These are phyloP conservation scores for Penicillium coffeae DNA, from an alignment of 495 filamentous ascomycete genomes.

Conservation along the genomic window DNA sequence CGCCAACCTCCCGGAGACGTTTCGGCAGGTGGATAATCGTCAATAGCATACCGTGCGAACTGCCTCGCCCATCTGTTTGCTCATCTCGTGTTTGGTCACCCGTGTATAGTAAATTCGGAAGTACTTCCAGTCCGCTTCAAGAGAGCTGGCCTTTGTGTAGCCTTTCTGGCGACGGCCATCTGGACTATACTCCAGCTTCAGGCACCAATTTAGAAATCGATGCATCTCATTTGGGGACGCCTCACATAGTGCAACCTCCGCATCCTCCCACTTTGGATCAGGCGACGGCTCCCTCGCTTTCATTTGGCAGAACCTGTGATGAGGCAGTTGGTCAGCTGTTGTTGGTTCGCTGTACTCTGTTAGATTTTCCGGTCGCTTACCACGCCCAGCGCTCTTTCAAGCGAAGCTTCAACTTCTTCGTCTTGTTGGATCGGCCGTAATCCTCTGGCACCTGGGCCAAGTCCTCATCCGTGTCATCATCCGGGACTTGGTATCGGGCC, in stretches of 20 bases:
- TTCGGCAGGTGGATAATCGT: not conserved
- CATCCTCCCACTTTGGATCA: conserved; percentile 3
- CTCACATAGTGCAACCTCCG: conserved; percentile 3
- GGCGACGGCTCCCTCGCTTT: conserved; percentile 3
- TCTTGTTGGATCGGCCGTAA: conserved; percentile 12
- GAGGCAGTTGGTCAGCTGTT: conserved; percentile 5
- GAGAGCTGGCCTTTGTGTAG: conserved; percentile 11
- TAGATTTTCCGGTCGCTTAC: conserved; percentile 6
- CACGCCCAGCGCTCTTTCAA: conserved; percentile 11
- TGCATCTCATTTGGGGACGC: conserved; percentile 9
- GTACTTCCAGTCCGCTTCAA: conserved; percentile 16
- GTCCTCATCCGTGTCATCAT: conserved; percentile 18
- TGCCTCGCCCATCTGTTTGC: conserved; percentile 7
- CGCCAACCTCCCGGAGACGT: not conserved
- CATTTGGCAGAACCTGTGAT: conserved; percentile 12
- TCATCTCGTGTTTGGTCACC: conserved; percentile 9
- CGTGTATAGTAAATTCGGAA: conserved; percentile 10
- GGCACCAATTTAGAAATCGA: conserved; percentile 19
- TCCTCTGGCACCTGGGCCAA: conserved; percentile 7
- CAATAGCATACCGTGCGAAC: conserved; percentile 7
- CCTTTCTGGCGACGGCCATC: conserved; percentile 11
- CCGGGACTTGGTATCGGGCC: conserved; percentile 9
- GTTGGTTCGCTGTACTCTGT: conserved; percentile 1
- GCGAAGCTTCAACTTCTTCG: conserved; percentile 13
- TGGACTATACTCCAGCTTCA: conserved; percentile 12